Conservation (phyloP, 441 rosid species). For the Flueggea neowawraea region DNA sequence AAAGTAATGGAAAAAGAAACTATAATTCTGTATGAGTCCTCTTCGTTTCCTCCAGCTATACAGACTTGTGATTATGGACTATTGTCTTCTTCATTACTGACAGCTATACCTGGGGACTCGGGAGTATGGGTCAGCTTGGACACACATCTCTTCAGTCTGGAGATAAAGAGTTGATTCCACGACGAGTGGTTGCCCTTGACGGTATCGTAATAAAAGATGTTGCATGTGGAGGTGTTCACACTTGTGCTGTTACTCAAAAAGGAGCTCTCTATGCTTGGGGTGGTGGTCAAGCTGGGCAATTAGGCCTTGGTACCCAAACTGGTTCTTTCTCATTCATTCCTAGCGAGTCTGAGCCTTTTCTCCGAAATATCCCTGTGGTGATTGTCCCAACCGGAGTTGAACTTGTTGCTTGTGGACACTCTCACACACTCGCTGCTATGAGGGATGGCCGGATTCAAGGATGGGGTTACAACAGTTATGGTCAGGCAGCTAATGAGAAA, state of each 20-base stretch:
- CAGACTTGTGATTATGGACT: constrained; percentile 1
- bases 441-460: constrained; percentile 85
- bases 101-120: constrained; percentile 97
- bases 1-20: too few species aligned
- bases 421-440: constrained; percentile 72
- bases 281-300: constrained; percentile 85
- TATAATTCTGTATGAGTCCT: too few species aligned
- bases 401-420: constrained; percentile 96
- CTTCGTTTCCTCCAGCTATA: too few species aligned
- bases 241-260: constrained; percentile 67
- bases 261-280: constrained; percentile 99
- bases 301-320: constrained; percentile 86
- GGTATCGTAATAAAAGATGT: constrained; percentile 58
- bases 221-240: constrained; percentile 95
- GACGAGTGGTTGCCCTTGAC: constrained; percentile 88
- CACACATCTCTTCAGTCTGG: constrained; percentile 88
- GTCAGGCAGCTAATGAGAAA: constrained; percentile 94
- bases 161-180: constrained; percentile 87
- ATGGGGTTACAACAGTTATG: constrained; percentile 97
- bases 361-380: constrained; percentile 72
- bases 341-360: constrained; percentile 50
- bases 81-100: constrained; percentile 19
- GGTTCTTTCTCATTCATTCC: constrained; percentile 65
- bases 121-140: constrained; percentile 94
- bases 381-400: constrained; percentile 64